Base-by-base conservation (phyloP, 2,329 filamentous ascomycete genomes). In the Xylaria sp. region DNA sequence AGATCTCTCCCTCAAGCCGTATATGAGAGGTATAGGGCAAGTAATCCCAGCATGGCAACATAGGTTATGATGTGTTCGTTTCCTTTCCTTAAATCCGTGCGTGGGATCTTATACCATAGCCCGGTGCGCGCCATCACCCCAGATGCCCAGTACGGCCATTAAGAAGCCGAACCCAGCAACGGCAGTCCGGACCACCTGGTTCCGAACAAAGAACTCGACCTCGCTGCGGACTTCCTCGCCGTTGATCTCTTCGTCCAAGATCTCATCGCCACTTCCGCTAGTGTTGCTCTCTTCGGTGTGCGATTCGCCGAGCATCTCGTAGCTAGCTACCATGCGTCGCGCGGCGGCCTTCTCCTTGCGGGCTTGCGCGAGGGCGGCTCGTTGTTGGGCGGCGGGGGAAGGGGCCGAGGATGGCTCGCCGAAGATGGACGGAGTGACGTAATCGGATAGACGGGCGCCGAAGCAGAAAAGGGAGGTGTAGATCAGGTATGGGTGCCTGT, bases 401-500 rank as follows among this genome's bases (percentile, higher is more conserved):
- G 80, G 67, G 39, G 2, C 14, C 66, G 74, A 70, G 9, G 75
- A 69, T 50, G 75, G 69, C 30, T 69, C 58, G 30, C 75, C 72
- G 69, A 81, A 79, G 68, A 85, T 74, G 68, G 80, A 80, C 1
- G 86, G 84, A 17, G 85, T 80, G 48, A 88, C 75, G 27, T 80
- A 78, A 64, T 86, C 84, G 50, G 83, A 84, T 53, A 87, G 82
- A 24, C 86, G 85, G 53, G 92, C 88, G 47, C 92, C 82, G 47
- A 86, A 83, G 51, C 90, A 87, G 65, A 94, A 86, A 30, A 93
- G 81, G 2, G 90, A 89, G 14, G 93, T 93, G 89, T 96, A 98
- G 67, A 98, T 81, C 30, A 98, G 89, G 79, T 97, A 98, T 0
- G 95, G 95, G 79, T 98, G 95, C 78, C 92, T 90, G 73, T 88